A percentile compares a stretch with the other conserved stretches of the same genome.
Conservation (phyloP, 306 rosid species). For the Chamaecrista fasciculata region DNA sequence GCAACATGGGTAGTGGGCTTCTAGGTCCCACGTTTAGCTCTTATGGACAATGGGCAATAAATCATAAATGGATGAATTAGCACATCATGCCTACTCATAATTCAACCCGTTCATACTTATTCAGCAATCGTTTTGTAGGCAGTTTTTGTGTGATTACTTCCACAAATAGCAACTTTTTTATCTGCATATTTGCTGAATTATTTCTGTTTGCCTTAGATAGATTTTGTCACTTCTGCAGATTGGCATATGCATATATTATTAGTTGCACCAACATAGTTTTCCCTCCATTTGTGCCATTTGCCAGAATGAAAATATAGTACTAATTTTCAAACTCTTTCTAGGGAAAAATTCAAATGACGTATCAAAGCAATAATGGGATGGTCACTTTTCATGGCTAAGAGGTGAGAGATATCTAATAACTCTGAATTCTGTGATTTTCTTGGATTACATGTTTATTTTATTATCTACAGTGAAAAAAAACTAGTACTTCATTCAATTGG, state of each 20-base stretch:
- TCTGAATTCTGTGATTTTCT: constrained; percentile 21
- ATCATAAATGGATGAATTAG: constrained; percentile 18
- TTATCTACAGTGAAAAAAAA: background rate
- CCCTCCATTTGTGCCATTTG: constrained; percentile 11
- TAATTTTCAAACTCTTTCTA: constrained; percentile 33
- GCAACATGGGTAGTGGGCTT: background rate
- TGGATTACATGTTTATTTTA: constrained; percentile 14
- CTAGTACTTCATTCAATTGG: background rate
- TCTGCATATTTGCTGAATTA: background rate
- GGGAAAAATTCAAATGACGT: constrained; percentile 56
- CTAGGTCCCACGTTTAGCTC: background rate
- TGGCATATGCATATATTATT: background rate
- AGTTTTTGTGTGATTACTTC: background rate
- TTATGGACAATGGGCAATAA: background rate
- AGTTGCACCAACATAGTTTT: background rate
- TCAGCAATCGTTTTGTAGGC: background rate
- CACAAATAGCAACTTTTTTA: background rate
- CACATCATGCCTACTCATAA: background rate
- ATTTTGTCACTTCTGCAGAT: background rate
- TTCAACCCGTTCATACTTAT: background rate
- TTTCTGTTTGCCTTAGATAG: background rate
- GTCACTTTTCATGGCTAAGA: constrained; percentile 27
- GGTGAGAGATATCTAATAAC: constrained; percentile 34
- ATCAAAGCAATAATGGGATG: constrained; percentile 44
- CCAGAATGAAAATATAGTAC: constrained; percentile 23